A percentile compares a stretch with the other conserved stretches of the same genome.
Evolutionary conservation across 345 rosid species (phyloP).

Genomic region (Eucalyptus victrix): DNA sequence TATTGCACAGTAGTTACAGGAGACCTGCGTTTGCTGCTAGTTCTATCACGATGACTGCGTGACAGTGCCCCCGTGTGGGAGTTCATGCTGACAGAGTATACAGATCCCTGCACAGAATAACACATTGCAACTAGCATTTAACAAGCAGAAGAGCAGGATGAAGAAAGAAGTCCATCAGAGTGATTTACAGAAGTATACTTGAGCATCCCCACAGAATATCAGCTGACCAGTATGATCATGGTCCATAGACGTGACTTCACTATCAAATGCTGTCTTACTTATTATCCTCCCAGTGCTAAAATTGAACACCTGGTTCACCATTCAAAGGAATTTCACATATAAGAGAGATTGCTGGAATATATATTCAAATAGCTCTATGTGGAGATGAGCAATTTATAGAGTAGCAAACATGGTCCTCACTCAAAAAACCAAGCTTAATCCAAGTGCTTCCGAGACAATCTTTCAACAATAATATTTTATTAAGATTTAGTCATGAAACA

Average conservation of each 20-base stretch:
- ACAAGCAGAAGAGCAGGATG: neutral
- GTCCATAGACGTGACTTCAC: constrained; percentile 86
- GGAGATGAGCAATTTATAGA: neutral
- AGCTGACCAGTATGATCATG: constrained; percentile 97
- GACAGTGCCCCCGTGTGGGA: constrained; percentile 72
- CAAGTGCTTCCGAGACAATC: neutral
- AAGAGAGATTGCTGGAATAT: neutral
- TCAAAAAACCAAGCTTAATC: neutral
- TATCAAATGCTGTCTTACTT: constrained; percentile 36
- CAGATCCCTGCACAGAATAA: constrained; percentile 46
- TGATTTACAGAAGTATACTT: constrained; percentile 22
- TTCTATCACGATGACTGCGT: constrained; percentile 66
- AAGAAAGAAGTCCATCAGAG: neutral
- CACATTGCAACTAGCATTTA: neutral
- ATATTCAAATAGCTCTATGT: neutral
- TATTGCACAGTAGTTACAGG: constrained; percentile 82
- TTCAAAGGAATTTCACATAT: neutral
- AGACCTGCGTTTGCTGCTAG: constrained; percentile 52
- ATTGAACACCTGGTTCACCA: constrained; percentile 52
- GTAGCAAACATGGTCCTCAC: neutral
- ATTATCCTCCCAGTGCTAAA: constrained; percentile 97
- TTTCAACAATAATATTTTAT: neutral
- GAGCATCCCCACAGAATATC: constrained; percentile 89
- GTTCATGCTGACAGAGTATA: constrained; percentile 73
- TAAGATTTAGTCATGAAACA: neutral